Conservation (phyloP, 1,284 basidiomycete species). For the Somion occarium region DNA sequence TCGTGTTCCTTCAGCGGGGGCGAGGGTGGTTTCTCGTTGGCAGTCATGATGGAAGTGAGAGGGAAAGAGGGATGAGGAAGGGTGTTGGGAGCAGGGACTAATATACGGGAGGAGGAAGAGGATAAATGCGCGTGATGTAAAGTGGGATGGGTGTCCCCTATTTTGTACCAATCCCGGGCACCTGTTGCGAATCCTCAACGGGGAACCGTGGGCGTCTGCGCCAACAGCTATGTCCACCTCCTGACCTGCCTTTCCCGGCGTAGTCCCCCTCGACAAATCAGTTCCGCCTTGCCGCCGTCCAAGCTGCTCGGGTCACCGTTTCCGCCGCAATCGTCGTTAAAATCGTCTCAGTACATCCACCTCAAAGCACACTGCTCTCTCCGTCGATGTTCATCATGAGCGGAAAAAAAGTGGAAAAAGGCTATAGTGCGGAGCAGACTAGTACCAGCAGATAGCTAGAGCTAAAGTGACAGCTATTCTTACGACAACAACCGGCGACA, state of each 20-base stretch:
- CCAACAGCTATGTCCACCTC: background rate
- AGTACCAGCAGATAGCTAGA: background rate
- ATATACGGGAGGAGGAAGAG: conserved; percentile 8
- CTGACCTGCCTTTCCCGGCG: background rate
- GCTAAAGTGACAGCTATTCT: background rate
- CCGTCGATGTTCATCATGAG: too few species aligned
- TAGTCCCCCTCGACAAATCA: background rate
- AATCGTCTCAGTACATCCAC: background rate
- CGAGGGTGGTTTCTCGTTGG: background rate
- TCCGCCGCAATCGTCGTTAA: background rate
- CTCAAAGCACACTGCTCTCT: background rate
- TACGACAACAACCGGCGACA: background rate
- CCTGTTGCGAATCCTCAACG: background rate
- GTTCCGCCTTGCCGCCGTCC: background rate
- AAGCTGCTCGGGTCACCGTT: conserved; percentile 3
- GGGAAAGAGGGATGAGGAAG: conserved; percentile 6
- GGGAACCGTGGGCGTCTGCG: background rate
- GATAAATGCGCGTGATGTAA: background rate
- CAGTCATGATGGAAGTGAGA: background rate
- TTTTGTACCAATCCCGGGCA: background rate
- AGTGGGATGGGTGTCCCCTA: background rate
- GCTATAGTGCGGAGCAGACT: conserved; percentile 4
- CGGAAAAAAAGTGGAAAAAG: conserved; percentile 5
- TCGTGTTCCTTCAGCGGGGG: background rate
- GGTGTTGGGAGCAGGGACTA: conserved; percentile 6